Evolutionary conservation across 2,329 filamentous ascomycete genomes (phyloP).

Genomic region (Pseudogymnoascus sp.): DNA sequence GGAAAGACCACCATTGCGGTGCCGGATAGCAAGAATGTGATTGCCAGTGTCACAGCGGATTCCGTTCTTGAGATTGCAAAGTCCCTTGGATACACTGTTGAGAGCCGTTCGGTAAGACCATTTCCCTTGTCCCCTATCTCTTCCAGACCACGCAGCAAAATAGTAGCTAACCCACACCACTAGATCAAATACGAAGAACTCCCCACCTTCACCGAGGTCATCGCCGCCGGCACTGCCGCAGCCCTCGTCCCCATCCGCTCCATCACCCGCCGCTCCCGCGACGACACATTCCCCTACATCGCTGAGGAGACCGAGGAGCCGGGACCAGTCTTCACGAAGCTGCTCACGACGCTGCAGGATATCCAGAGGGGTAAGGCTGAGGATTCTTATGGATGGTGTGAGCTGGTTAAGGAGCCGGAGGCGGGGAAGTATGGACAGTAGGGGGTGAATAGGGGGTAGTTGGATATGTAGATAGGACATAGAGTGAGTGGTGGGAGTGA

Average conservation of each 20-base stretch:
- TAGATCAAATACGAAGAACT: slow-evolving; percentile 59
- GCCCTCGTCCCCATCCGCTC: slow-evolving; percentile 86
- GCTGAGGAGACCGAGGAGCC: slow-evolving; percentile 55
- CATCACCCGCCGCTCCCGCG: slow-evolving; percentile 60
- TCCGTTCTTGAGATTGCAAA: slow-evolving; percentile 69
- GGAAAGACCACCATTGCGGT: slow-evolving; percentile 65
- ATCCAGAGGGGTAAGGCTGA: slow-evolving; percentile 76
- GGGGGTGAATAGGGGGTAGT: background rate
- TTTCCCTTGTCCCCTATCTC: background rate
- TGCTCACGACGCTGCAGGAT: slow-evolving; percentile 70
- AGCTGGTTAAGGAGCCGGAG: slow-evolving; percentile 25
- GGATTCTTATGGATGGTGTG: slow-evolving; percentile 45
- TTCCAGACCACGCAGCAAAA: background rate
- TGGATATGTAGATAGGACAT: background rate
- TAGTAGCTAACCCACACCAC: background rate
- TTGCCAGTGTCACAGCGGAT: slow-evolving; percentile 77
- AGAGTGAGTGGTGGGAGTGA: background rate
- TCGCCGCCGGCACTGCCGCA: slow-evolving; percentile 87
- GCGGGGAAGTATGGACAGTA: slow-evolving; percentile 20
- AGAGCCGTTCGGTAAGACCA: slow-evolving; percentile 57
- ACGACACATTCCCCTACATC: slow-evolving; percentile 51
- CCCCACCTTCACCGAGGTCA: slow-evolving; percentile 62
- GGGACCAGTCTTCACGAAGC: slow-evolving; percentile 63
- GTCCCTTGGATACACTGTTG: slow-evolving; percentile 76
- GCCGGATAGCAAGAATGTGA: slow-evolving; percentile 82